phyloP scores from a whole-genome alignment of 176 grass and related monocot species.

The Aegilops longissima region DNA sequence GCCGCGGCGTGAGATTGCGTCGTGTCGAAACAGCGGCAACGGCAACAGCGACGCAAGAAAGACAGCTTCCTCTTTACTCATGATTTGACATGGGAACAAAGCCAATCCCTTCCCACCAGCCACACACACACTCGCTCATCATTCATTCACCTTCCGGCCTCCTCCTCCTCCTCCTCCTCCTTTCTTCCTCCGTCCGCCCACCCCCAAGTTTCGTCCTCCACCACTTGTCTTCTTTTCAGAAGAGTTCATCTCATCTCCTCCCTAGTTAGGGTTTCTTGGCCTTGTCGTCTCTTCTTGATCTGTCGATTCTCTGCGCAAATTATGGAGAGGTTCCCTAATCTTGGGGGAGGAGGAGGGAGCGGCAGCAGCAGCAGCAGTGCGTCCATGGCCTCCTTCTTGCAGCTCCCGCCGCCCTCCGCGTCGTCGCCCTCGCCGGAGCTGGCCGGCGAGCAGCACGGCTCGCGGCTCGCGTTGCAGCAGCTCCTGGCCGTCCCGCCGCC shows the following conservation, averaged over 20 bases:
- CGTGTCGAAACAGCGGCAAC: constrained; percentile 5
- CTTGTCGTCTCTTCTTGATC: not conserved
- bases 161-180: not conserved
- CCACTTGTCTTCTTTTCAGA: not conserved
- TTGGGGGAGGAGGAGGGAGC: constrained; percentile 41
- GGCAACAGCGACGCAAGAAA: not conserved
- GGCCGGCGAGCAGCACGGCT: constrained; percentile 22
- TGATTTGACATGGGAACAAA: constrained; percentile 94
- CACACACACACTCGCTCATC: constrained; percentile 25
- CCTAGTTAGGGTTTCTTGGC: constrained; percentile 36
- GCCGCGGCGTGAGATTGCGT: not conserved
- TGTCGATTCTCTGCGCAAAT: not conserved
- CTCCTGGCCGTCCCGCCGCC: constrained; percentile 25
- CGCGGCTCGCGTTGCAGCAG: constrained; percentile 35
- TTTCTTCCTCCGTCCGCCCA: not conserved
- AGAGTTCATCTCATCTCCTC: constrained; percentile 12
- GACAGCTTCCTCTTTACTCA: constrained; percentile 46
- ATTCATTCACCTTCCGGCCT: constrained; percentile 23
- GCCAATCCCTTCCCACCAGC: constrained; percentile 67
- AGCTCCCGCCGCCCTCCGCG: constrained; percentile 43
- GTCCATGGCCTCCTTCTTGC: constrained; percentile 55
- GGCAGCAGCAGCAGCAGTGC: constrained; percentile 38
- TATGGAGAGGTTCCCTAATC: constrained; percentile 43
- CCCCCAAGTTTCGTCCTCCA: not conserved
- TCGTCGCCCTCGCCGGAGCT: not conserved